Conservation (phyloP, 2,329 filamentous ascomycete species). For the Sphaceloma murrayae region DNA sequence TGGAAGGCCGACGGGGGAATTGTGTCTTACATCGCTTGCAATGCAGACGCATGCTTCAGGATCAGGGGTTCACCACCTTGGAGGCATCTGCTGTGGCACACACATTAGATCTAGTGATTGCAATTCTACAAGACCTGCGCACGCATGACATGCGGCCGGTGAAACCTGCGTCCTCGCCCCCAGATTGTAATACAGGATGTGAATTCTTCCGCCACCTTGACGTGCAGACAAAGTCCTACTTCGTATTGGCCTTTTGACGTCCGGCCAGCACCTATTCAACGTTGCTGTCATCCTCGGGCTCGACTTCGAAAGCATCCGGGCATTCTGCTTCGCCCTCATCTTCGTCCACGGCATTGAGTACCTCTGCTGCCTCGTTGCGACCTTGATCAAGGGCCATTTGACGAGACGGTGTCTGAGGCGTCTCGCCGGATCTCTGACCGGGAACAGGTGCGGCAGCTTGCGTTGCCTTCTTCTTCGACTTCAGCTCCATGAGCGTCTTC, state of each 20-base stretch:
- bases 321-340: slow-evolving; percentile 61
- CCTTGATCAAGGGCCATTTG: slow-evolving; percentile 26
- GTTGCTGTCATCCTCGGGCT: slow-evolving; percentile 52
- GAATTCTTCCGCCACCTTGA: too few species aligned
- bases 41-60: not conserved
- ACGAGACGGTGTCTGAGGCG: slow-evolving; percentile 24
- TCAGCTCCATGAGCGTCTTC: slow-evolving; percentile 79
- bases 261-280: slow-evolving; percentile 22
- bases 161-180: slow-evolving; percentile 7
- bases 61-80: not conserved
- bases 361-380: slow-evolving; percentile 50
- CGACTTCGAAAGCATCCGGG: slow-evolving; percentile 69
- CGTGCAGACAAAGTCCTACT: too few species aligned
- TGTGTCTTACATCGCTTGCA: slow-evolving; percentile 5
- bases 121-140: slow-evolving; percentile 15
- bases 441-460: slow-evolving; percentile 36
- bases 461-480: slow-evolving; percentile 65
- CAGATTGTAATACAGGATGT: slow-evolving; percentile 12
- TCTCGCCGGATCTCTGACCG: slow-evolving; percentile 21
- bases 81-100: not conserved
- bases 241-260: too few species aligned
- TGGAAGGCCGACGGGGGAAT: slow-evolving; percentile 10
- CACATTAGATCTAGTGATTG: slow-evolving; percentile 12
- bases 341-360: slow-evolving; percentile 80
- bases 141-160: slow-evolving; percentile 11